Evolutionary conservation across 495 filamentous ascomycete genomes (phyloP).

Genomic region (Staphylotrichum longicolle): DNA sequence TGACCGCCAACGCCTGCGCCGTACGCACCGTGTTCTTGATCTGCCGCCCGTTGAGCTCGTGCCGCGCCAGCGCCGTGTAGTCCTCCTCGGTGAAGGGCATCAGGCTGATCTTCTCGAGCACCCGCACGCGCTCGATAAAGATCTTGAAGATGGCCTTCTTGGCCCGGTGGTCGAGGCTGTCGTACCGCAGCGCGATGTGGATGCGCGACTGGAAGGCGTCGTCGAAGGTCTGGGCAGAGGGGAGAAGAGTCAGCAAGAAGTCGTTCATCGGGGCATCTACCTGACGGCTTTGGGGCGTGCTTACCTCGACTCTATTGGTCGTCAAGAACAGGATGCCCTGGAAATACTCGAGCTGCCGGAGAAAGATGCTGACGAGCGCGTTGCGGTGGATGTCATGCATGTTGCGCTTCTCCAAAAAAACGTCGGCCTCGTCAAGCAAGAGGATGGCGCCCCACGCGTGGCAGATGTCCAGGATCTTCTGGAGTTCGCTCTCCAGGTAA

Average conservation of each 20-base stretch:
- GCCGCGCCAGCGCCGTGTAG: constrained; percentile 62
- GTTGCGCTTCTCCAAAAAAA: constrained; percentile 72
- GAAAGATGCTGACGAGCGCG: constrained; percentile 65
- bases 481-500: constrained; percentile 75
- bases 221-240: constrained; percentile 50
- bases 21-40: constrained; percentile 93
- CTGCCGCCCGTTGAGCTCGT: constrained; percentile 85
- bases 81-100: constrained; percentile 67
- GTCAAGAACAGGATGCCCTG: constrained; percentile 54
- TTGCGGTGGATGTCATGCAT: constrained; percentile 74
- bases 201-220: constrained; percentile 61
- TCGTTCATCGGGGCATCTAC: no score
- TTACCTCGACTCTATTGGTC: constrained; percentile 53
- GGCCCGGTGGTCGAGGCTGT: constrained; percentile 69
- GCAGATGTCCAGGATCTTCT: constrained; percentile 81
- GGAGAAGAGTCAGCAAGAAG: constrained; percentile 31
- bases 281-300: neutral
- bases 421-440: constrained; percentile 74
- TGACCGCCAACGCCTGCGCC: constrained; percentile 80
- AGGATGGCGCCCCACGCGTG: constrained; percentile 84
- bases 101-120: constrained; percentile 59
- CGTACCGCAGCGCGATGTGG: constrained; percentile 73
- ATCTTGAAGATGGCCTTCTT: constrained; percentile 84
- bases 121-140: constrained; percentile 68
- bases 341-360: constrained; percentile 54